Conservation (phyloP, 495 filamentous ascomycete genomes). For the Extremus antarcticus region DNA sequence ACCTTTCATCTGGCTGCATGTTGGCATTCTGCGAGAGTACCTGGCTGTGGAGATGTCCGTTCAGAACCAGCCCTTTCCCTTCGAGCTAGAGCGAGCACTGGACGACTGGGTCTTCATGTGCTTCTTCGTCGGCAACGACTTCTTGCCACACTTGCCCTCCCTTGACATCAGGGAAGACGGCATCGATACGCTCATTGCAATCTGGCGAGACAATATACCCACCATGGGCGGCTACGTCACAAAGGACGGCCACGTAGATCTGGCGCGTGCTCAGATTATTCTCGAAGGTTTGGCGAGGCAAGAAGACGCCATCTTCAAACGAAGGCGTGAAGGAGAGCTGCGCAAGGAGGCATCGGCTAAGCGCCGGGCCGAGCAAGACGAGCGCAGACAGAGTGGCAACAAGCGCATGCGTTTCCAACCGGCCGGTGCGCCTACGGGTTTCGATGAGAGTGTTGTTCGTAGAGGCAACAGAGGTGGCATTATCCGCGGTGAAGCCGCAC, state of each 20-base stretch:
- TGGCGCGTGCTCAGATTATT: slow-evolving; percentile 79
- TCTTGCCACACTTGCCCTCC: slow-evolving; percentile 90
- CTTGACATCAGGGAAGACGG: slow-evolving; percentile 95
- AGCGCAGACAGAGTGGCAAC: slow-evolving; percentile 39
- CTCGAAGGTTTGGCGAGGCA: slow-evolving; percentile 83
- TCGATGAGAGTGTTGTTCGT: slow-evolving; percentile 16
- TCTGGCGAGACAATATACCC: slow-evolving; percentile 89
- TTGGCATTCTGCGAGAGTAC: slow-evolving; percentile 85
- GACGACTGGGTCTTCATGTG: slow-evolving; percentile 99
- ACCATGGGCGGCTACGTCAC: slow-evolving; percentile 91
- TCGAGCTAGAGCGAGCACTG: slow-evolving; percentile 87
- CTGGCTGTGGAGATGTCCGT: slow-evolving; percentile 79
- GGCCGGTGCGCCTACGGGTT: neutral
- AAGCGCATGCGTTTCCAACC: slow-evolving; percentile 28
- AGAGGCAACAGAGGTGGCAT: slow-evolving; percentile 17
- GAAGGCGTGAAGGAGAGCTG: slow-evolving; percentile 73
- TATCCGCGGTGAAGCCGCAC: slow-evolving; percentile 11
- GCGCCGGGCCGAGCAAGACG: slow-evolving; percentile 60
- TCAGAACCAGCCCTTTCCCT: slow-evolving; percentile 64
- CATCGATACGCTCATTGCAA: slow-evolving; percentile 88
- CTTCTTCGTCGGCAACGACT: slow-evolving; percentile 99
- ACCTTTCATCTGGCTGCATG: slow-evolving; percentile 97
- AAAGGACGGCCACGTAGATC: slow-evolving; percentile 82
- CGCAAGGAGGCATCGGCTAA: slow-evolving; percentile 66
- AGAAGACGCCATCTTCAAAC: slow-evolving; percentile 86